Evolutionary conservation across 805 yeast species (phyloP).

Genomic region (Zygoascus tannicola): DNA sequence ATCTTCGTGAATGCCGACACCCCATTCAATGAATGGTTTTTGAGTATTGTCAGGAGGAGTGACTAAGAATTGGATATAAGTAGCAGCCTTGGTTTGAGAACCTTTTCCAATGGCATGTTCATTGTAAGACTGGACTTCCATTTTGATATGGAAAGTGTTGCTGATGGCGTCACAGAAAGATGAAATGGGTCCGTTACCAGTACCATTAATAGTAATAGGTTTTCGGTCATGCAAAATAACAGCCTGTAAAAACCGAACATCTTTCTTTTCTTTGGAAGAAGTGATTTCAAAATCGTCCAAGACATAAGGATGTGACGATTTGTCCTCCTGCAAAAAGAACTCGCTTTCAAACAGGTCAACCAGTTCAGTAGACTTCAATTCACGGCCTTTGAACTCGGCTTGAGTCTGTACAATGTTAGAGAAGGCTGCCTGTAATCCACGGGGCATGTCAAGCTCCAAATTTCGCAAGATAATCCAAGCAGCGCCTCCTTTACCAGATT

Average conservation of each 20-base stretch:
- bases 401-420: conserved; percentile 58
- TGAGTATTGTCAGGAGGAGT: conserved; percentile 35
- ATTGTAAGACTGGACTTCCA: conserved; percentile 61
- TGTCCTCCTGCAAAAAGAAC: conserved; percentile 35
- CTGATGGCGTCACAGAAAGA: conserved; percentile 58
- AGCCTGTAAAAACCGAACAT: conserved; percentile 38
- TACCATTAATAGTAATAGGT: conserved; percentile 39
- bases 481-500: conserved; percentile 83
- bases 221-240: conserved; percentile 40
- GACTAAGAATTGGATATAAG: conserved; percentile 49
- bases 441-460: conserved; percentile 71
- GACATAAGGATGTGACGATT: conserved; percentile 24
- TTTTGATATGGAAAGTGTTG: conserved; percentile 36
- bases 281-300: conserved; percentile 40
- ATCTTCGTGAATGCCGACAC: conserved; percentile 87
- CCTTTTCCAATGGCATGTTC: conserved; percentile 76
- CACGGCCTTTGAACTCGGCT: conserved; percentile 66
- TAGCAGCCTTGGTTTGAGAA: conserved; percentile 63
- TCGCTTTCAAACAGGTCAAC: conserved; percentile 54
- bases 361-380: conserved; percentile 55
- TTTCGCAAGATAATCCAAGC: conserved; percentile 76
- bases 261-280: conserved; percentile 32
- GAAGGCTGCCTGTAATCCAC: conserved; percentile 69
- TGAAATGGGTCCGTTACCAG: conserved; percentile 78
- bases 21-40: conserved; percentile 50